Percentiles rank a stretch among this genome's conserved stretches.
phyloP scores from a whole-genome alignment of 495 filamentous ascomycete genomes.

The Penicillium herquei region DNA sequence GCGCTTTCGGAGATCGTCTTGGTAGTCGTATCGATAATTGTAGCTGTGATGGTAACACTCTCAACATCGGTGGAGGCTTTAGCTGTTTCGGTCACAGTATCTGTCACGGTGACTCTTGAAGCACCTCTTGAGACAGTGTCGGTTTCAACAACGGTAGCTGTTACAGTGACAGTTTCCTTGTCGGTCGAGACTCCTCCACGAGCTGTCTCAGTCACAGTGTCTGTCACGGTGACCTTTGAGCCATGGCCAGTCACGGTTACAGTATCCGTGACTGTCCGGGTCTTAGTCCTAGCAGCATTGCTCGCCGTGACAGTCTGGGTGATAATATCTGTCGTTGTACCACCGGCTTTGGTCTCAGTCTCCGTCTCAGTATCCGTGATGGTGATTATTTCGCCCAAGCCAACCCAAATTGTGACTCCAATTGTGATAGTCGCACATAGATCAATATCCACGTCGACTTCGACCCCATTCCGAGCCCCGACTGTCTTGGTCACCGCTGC shows the following conservation, averaged over 20 bases:
- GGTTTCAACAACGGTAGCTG: background rate
- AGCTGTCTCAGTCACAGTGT: background rate
- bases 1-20: background rate
- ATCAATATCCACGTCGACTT: constrained; percentile 2
- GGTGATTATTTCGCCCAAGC: constrained; percentile 5
- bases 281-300: background rate
- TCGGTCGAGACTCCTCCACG: background rate
- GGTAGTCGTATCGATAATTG: background rate
- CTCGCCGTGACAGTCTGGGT: background rate
- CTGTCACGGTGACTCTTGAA: background rate
- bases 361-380: constrained; percentile 2
- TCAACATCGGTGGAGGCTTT: background rate
- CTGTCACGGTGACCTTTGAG: background rate
- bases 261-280: constrained; percentile 2
- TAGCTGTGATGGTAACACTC: constrained; percentile 1
- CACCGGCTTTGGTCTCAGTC: constrained; percentile 3
- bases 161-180: background rate
- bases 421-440: constrained; percentile 7
- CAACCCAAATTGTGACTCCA: constrained; percentile 11
- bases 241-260: background rate
- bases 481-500: background rate
- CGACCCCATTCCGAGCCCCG: background rate
- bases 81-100: constrained; percentile 1
- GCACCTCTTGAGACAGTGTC: background rate
- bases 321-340: background rate